Base-by-base conservation (phyloP, 176 grass and related monocot species). In the Oryza officinalis region DNA sequence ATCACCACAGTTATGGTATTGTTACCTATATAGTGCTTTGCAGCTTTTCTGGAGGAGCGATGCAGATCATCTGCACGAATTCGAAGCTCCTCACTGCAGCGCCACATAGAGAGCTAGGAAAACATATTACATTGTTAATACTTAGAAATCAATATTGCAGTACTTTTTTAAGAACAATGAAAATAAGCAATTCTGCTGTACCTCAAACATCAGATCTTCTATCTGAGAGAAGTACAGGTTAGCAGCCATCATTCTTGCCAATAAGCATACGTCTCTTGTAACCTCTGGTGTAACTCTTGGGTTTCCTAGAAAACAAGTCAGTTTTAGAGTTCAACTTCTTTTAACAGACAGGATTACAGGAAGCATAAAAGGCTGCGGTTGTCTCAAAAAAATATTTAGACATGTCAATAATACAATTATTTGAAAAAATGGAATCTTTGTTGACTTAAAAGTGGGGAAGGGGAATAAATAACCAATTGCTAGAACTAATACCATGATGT, bases 161-260 rank as follows among this genome's bases (percentile, higher is more conserved):
- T 43, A 69, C 28, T 22, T 6, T 12, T 46, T 69, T 70, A 26
- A 57, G 38, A 27, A 74, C 41, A 6, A 27, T 61, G 57, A 75
- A 74, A 35, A 57, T 15, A 49, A 63, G 2, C 69, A 32, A 9
- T 63, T 72, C 33, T 49, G 14, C 3, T 74, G 71, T 88, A 96
- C 96, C 93, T 99, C 93, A 90, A 99, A 99, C 96, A 99, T 99
- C 83, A 99, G 85, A 86, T 99, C 91, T 89, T 99, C 96, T 72
- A 99, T 99, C 87, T 92, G 93, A 45, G 91, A 91, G 79, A 92
- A 96, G 78, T 99, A 99, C 89, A 99, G 86, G 80, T 92, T 94
- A 81, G 91, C 91, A 90, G 96, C 96, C 93, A 96, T 99, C 86
- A 99, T 92, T 83, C 93, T 89, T 27, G 96, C 91, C 88, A 99